phyloP scores from a whole-genome alignment of 108 stramenopile genomes.

The Conticribra weissflogii region DNA sequence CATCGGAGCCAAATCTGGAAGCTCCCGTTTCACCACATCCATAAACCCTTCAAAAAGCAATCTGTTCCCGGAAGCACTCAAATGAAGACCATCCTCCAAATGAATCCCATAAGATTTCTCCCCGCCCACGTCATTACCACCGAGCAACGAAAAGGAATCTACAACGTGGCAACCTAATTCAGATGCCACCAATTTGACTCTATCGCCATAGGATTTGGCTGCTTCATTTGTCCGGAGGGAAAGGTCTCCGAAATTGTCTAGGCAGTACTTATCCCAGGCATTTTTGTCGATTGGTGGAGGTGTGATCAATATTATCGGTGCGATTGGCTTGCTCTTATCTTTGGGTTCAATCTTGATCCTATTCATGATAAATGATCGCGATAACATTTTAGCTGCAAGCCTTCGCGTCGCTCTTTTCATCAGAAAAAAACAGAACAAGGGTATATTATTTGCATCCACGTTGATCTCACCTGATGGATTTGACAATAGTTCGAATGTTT shows the following conservation, averaged over 20 bases:
- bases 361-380: neutral
- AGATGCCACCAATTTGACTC: conserved; percentile 53
- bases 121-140: conserved; percentile 9
- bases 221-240: conserved; percentile 69
- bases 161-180: conserved; percentile 45
- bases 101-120: conserved; percentile 45
- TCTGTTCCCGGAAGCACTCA: conserved; percentile 55
- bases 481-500: conserved; percentile 59
- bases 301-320: conserved; percentile 60
- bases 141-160: conserved; percentile 35
- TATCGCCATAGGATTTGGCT: conserved; percentile 52
- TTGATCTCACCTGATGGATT: conserved; percentile 10
- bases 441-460: too few relatives aligned
- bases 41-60: conserved; percentile 52
- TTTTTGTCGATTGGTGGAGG: conserved; percentile 74
- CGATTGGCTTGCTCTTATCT: conserved; percentile 13
- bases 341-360: neutral
- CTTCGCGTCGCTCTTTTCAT: too few relatives aligned
- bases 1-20: conserved; percentile 47
- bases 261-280: conserved; percentile 61
- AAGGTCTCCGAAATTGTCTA: conserved; percentile 61
- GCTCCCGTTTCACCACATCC: conserved; percentile 44
- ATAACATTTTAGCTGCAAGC: too few relatives aligned
- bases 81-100: conserved; percentile 78
- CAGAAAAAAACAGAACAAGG: too few relatives aligned